phyloP scores from a whole-genome alignment of 768 basidiomycete genomes.

The Pleurotus tuber-regium region DNA sequence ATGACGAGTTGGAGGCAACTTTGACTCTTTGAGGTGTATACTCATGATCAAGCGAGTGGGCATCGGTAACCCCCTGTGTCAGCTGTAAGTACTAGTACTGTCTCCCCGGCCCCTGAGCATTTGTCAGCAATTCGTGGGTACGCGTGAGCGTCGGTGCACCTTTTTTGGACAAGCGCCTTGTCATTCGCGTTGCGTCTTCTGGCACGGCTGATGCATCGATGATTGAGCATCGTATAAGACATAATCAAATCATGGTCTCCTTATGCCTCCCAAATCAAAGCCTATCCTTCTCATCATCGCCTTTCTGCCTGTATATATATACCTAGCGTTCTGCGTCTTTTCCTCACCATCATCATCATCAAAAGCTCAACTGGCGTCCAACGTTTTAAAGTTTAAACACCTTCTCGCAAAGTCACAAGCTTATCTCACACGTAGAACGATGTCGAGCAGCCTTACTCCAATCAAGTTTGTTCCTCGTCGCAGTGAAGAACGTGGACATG shows the following conservation, averaged over 20 bases:
- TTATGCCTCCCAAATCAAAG: not conserved
- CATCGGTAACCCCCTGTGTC: too few species aligned
- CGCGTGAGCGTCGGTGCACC: not conserved
- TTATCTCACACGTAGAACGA: not conserved
- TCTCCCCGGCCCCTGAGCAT: too few species aligned
- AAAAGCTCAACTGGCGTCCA: conserved; percentile 16
- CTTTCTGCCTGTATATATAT: not conserved
- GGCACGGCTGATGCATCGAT: too few species aligned
- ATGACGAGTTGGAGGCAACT: too few species aligned
- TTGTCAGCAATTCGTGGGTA: not conserved
- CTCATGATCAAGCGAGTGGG: too few species aligned
- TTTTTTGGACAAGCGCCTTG: not conserved
- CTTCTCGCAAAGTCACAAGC: not conserved
- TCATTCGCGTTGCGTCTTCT: too few species aligned
- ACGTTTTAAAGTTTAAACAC: not conserved
- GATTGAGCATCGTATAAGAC: too few species aligned
- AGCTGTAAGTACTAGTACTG: too few species aligned
- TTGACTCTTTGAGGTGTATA: too few species aligned
- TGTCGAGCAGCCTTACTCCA: conserved; percentile 20
- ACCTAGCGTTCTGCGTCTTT: not conserved
- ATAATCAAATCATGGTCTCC: conserved; percentile 1
- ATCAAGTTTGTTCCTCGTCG: conserved; percentile 49
- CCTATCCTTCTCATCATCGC: not conserved
- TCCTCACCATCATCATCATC: conserved; percentile 7
- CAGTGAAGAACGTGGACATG: conserved; percentile 66